These are phyloP conservation scores for Magnolia kwangsiensis DNA, from an alignment of 164 flowering plant genomes.

Conservation along the genomic window DNA sequence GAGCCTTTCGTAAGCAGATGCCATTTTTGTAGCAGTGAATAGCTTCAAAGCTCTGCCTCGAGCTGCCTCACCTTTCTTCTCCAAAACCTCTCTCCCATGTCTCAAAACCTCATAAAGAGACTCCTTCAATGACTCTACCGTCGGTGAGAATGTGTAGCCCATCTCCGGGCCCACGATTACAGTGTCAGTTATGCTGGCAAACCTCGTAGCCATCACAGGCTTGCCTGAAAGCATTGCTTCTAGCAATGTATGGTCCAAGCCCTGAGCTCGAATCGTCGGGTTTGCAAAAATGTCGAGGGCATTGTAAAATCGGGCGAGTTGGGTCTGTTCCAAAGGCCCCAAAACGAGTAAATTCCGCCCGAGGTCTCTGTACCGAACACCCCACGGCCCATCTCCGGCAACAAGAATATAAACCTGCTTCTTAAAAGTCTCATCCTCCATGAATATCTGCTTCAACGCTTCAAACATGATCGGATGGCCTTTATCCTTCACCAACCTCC, in stretches of 20 bases:
- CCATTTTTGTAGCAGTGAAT: constrained; percentile 75
- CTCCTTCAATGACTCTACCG: constrained; percentile 43
- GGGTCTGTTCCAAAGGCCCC: constrained; percentile 59
- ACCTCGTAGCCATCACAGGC: constrained; percentile 65
- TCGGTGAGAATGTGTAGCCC: constrained; percentile 65
- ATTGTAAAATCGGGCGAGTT: constrained; percentile 57
- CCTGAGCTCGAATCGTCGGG: constrained; percentile 79
- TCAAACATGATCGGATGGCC: constrained; percentile 76
- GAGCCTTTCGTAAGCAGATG: constrained; percentile 64
- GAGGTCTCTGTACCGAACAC: constrained; percentile 49
- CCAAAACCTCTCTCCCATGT: constrained; percentile 43
- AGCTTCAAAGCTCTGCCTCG: constrained; percentile 48
- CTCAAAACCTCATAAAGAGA: constrained; percentile 36
- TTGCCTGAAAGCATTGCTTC: constrained; percentile 73
- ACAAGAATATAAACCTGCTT: constrained; percentile 39
- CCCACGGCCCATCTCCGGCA: constrained; percentile 90
- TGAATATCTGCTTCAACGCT: constrained; percentile 54
- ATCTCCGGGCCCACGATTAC: constrained; percentile 48
- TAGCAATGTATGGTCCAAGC: constrained; percentile 66
- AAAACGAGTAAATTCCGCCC: constrained; percentile 52
- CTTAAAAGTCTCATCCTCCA: constrained; percentile 6
- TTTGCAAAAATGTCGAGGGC: constrained; percentile 65
- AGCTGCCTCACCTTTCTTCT: constrained; percentile 45
- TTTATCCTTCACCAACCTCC: constrained; percentile 78
- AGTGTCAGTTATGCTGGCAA: constrained; percentile 70